Conservation (phyloP, 2,329 filamentous ascomycete genomes). For the Gnomoniopsis sp. region DNA sequence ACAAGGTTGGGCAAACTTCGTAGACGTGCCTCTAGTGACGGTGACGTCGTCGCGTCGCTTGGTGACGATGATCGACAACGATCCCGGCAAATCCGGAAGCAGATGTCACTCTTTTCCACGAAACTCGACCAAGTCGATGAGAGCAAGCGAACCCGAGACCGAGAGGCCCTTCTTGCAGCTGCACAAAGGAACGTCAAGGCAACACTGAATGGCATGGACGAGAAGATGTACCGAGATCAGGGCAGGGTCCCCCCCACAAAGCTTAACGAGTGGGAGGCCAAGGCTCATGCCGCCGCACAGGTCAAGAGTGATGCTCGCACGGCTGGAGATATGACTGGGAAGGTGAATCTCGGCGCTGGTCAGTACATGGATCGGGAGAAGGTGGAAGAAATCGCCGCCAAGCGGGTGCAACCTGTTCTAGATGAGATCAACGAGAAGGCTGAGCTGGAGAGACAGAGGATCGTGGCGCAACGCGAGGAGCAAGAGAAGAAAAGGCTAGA, state of each 20-base stretch:
- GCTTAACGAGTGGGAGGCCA: conserved; percentile 74
- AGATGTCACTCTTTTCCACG: conserved; percentile 75
- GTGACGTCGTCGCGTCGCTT: conserved; percentile 40
- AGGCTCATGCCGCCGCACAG: conserved; percentile 67
- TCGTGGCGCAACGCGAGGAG: conserved; percentile 60
- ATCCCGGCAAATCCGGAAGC: conserved; percentile 68
- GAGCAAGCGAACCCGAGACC: conserved; percentile 71
- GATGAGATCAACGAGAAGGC: conserved; percentile 82
- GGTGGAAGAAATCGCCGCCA: conserved; percentile 74
- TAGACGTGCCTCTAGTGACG: conserved; percentile 66
- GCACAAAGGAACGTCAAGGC: conserved; percentile 85
- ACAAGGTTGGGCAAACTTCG: conserved; percentile 53
- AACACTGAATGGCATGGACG: conserved; percentile 75
- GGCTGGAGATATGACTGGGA: conserved; percentile 46
- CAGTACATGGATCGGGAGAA: conserved; percentile 75
- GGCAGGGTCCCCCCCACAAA: conserved; percentile 68
- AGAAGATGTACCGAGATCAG: conserved; percentile 72
- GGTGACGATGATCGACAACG: conserved; percentile 57
- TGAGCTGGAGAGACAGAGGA: conserved; percentile 65
- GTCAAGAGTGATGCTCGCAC: conserved; percentile 60
- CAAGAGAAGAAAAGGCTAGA: conserved; percentile 62
- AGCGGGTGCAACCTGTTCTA: conserved; percentile 75
- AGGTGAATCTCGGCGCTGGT: conserved; percentile 72
- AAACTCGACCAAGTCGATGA: conserved; percentile 66
- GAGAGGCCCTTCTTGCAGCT: conserved; percentile 69